Conservation (phyloP, 1,284 basidiomycete species). For the Pyrrhoderma lamaoense region DNA sequence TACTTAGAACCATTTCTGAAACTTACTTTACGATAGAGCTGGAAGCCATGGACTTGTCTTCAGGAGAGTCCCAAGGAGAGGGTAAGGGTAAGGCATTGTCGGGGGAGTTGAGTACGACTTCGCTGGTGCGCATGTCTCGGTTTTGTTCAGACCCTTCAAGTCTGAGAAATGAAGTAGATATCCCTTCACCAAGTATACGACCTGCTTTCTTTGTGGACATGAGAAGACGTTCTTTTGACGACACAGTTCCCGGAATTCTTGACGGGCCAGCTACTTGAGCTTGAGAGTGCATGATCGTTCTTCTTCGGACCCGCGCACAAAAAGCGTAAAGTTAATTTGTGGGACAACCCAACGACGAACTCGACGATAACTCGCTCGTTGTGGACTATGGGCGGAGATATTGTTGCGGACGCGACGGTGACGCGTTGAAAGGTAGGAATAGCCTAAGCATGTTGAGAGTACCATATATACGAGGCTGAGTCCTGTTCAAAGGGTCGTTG, state of each 20-base stretch:
- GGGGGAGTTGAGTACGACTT: constrained; percentile 10
- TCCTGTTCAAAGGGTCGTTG: constrained; percentile 15
- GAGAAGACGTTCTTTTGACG: not conserved
- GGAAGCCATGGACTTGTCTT: not conserved
- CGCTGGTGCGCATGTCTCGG: not conserved
- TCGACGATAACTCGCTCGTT: too few species aligned
- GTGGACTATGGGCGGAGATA: too few species aligned
- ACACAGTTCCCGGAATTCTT: not conserved
- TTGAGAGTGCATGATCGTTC: not conserved
- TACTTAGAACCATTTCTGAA: too few species aligned
- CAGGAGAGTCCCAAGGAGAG: not conserved
- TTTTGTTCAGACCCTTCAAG: not conserved
- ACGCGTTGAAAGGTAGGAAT: not conserved
- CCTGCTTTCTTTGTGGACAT: constrained; percentile 5
- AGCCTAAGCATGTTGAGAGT: not conserved
- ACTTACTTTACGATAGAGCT: not conserved
- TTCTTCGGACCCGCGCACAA: too few species aligned
- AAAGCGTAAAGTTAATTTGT: too few species aligned
- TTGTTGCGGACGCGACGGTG: not conserved
- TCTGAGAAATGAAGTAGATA: constrained; percentile 5
- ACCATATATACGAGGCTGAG: constrained; percentile 4
- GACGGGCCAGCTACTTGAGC: constrained; percentile 8
- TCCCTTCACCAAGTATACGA: constrained; percentile 1
- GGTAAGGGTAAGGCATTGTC: constrained; percentile 1
- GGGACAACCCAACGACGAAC: too few species aligned